Conservation (phyloP, 2,329 filamentous ascomycete species). For the Colletotrichum sp. region DNA sequence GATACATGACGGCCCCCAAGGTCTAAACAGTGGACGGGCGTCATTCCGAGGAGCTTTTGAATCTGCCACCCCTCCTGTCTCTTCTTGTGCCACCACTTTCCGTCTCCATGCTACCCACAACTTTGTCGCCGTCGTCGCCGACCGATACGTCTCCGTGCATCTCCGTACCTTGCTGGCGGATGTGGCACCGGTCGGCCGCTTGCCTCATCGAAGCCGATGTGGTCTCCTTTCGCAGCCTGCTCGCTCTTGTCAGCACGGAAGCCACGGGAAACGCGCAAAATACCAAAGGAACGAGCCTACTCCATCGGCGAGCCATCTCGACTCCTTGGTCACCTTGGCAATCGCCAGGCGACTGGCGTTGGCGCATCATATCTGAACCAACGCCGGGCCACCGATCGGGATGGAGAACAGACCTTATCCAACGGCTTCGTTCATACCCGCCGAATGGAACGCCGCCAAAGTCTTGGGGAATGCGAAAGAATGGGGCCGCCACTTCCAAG, state of each 20-base stretch:
- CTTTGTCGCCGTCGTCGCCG: neutral
- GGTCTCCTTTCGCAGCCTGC: neutral
- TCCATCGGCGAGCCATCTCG: neutral
- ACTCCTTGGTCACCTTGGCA: neutral
- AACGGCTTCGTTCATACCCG: neutral
- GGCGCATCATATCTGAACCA: neutral
- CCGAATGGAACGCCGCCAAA: conserved; percentile 1
- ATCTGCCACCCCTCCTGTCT: neutral
- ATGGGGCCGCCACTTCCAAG: conserved; percentile 7
- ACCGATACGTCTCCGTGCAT: neutral
- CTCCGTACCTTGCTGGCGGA: neutral
- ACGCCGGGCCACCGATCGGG: conserved; percentile 8
- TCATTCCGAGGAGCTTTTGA: neutral
- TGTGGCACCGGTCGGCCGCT: neutral
- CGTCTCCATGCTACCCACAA: neutral
- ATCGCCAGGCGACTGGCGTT: neutral
- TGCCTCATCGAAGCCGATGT: neutral
- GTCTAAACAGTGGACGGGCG: neutral
- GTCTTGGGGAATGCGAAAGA: neutral
- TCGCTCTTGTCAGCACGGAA: neutral
- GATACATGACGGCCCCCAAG: neutral
- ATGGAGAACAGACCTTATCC: neutral
- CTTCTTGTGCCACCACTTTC: neutral
- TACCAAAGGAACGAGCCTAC: neutral
- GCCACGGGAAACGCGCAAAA: neutral